These are phyloP conservation scores for Metschnikowia noctiluminum DNA, from an alignment of 805 yeast species.

Conservation along the genomic window DNA sequence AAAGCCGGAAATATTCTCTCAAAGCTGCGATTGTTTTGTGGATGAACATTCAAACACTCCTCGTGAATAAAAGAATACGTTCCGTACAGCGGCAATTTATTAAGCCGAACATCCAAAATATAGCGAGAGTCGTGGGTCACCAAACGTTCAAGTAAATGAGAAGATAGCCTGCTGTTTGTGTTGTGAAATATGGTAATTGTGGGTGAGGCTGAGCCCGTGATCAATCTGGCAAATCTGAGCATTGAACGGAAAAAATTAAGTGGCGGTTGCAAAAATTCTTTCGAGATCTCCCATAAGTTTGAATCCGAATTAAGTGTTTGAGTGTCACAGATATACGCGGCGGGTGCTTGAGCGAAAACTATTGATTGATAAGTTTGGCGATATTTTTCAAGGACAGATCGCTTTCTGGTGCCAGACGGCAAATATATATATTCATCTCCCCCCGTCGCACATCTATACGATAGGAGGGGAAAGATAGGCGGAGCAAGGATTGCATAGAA, in stretches of 20 bases:
- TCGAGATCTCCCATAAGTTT: background rate
- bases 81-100: constrained; percentile 20
- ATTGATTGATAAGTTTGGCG: background rate
- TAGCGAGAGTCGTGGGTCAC: constrained; percentile 21
- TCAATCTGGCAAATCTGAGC: constrained; percentile 17
- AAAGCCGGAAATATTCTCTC: constrained; percentile 21
- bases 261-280: background rate
- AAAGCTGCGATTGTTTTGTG: constrained; percentile 19
- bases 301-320: background rate
- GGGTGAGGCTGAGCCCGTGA: constrained; percentile 16
- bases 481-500: constrained; percentile 10
- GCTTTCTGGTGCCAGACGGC: background rate
- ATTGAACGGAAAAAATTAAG: constrained; percentile 7
- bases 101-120: constrained; percentile 18
- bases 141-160: constrained; percentile 25
- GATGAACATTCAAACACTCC: constrained; percentile 20
- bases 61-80: constrained; percentile 20
- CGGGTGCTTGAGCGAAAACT: background rate
- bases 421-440: constrained; percentile 1
- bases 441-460: constrained; percentile 11
- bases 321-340: background rate
- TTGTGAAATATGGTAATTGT: constrained; percentile 31
- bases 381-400: background rate
- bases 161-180: constrained; percentile 24
- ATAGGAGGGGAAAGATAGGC: constrained; percentile 15